Base-by-base conservation (phyloP, 495 filamentous ascomycete species). In the Lindgomyces ingoldianus region DNA sequence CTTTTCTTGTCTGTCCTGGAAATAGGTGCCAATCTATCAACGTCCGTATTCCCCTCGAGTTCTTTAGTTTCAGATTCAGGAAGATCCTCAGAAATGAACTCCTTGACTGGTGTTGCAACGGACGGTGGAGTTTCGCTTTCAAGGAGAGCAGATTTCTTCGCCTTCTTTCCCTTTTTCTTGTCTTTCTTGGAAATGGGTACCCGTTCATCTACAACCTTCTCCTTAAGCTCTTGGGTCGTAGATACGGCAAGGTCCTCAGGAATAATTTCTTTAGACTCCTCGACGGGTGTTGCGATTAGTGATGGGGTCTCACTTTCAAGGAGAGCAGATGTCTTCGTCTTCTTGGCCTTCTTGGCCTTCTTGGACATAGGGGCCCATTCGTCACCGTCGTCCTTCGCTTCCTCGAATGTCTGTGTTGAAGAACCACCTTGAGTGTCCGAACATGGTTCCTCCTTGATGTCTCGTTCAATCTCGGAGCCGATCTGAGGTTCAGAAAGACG, bases 1-100 rank as follows among this genome's bases (percentile, higher is more conserved):
- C 65, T 71, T 60, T 71, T 71, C 30, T 56, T 62, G 24, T 68
- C 58, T 33, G 68, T 71, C 48, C 58, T 60, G 2, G 68, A 63
- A 16, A 67, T 55, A 9, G 62, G 62, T 11, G 44, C 46, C 44
- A 30, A 25, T 25, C 50, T 26, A 36, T 57, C 60, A 51, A 22
- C 18, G 12, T 57, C 44, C 12, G 48, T 49, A 12, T n/a, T n/a
- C n/a, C 48, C 49, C 30, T 62, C n/a, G 33, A 19, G 16, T 18
- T 25, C 41, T 12, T 29, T 25, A 10, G 33, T 16, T 48, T 11
- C 18, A 12, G 39, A 3, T 18, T 42, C 16, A 1, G 60, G 12
- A 21, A 33, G 39, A 3, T 55, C 22, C n/a, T 55, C 60, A 1
- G 25, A 1, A 54, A 26, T 4, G 11, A 24, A 1, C 42, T 50